These are phyloP conservation scores for Cercophora samala DNA, from an alignment of 495 filamentous ascomycete species.

Conservation along the genomic window DNA sequence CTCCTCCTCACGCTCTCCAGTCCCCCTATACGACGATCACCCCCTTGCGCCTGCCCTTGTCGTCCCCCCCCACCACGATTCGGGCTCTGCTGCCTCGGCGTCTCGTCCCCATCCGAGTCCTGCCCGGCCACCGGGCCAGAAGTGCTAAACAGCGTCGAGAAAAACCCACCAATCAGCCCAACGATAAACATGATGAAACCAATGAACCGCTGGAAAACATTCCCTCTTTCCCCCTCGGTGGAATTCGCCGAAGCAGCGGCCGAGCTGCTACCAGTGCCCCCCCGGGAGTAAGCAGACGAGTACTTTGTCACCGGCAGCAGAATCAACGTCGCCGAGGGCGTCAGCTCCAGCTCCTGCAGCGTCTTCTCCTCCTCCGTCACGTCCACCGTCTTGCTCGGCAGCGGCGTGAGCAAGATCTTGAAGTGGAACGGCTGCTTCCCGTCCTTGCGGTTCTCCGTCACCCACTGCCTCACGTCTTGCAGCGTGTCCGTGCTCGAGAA, in stretches of 20 bases:
- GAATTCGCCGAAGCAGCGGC: conserved; percentile 55
- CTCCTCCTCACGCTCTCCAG: conserved; percentile 34
- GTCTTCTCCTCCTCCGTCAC: conserved; percentile 68
- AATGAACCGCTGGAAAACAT: conserved; percentile 49
- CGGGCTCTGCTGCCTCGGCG: conserved; percentile 5
- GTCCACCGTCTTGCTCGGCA: conserved; percentile 68
- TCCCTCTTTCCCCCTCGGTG: conserved; percentile 33
- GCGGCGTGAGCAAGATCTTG: conserved; percentile 76
- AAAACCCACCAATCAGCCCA: conserved; percentile 27
- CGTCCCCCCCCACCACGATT: background rate
- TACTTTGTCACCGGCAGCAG: conserved; percentile 48
- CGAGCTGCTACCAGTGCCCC: conserved; percentile 38
- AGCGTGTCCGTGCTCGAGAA: conserved; percentile 67
- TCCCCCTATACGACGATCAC: conserved; percentile 26
- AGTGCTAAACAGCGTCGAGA: conserved; percentile 34
- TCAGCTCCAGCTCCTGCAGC: conserved; percentile 63
- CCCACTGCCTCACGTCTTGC: conserved; percentile 71
- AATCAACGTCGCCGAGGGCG: conserved; percentile 77
- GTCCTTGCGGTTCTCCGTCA: conserved; percentile 54
- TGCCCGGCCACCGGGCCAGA: background rate
- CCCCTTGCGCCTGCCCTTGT: conserved; percentile 1
- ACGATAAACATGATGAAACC: conserved; percentile 53
- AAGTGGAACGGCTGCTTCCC: conserved; percentile 65
- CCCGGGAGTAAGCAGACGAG: background rate
- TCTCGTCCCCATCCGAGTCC: background rate